Evolutionary conservation across 176 grass and related monocot species (phyloP).

Genomic region (Saccharum spontaneum): DNA sequence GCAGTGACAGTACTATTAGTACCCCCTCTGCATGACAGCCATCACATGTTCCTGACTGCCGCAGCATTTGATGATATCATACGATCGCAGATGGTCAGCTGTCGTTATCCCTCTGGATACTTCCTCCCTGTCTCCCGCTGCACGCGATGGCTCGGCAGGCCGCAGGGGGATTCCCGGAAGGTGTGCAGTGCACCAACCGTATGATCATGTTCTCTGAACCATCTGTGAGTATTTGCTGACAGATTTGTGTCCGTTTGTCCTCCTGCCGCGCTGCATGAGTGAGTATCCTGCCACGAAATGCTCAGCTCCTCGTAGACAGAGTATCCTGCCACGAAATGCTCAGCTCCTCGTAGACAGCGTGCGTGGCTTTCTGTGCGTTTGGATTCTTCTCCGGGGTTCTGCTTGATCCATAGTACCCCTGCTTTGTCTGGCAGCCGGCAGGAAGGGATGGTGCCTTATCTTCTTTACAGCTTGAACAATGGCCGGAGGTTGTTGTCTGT

Average conservation of each 20-base stretch:
- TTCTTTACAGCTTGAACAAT: slow-evolving; percentile 29
- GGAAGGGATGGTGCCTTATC: slow-evolving; percentile 21
- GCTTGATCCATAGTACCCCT: slow-evolving; percentile 6
- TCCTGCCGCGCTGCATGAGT: not conserved
- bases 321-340: slow-evolving; percentile 31
- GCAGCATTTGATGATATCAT: slow-evolving; percentile 14
- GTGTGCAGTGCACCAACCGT: slow-evolving; percentile 20
- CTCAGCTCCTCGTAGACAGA: slow-evolving; percentile 19
- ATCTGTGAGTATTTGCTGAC: slow-evolving; percentile 14
- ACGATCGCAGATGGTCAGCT: slow-evolving; percentile 9
- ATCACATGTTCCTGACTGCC: slow-evolving; percentile 7
- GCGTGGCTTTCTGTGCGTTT: slow-evolving; percentile 49
- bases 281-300: slow-evolving; percentile 26
- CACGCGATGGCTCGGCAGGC: slow-evolving; percentile 13
- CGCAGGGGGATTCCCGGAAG: slow-evolving; percentile 34
- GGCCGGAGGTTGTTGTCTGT: not conserved
- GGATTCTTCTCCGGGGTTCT: slow-evolving; percentile 28
- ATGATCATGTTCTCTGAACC: slow-evolving; percentile 33
- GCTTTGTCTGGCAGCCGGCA: slow-evolving; percentile 33
- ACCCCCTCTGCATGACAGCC: not conserved
- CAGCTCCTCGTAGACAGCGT: slow-evolving; percentile 27
- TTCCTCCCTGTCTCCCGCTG: not conserved
- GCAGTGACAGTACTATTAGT: not conserved
- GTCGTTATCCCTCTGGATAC: slow-evolving; percentile 25
- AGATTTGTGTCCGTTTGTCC: slow-evolving; percentile 5